Evolutionary conservation across 2,329 filamentous ascomycete genomes (phyloP), one percentile per base, ranked within the genome.

Genomic region (Aspergillus sp.): DNA sequence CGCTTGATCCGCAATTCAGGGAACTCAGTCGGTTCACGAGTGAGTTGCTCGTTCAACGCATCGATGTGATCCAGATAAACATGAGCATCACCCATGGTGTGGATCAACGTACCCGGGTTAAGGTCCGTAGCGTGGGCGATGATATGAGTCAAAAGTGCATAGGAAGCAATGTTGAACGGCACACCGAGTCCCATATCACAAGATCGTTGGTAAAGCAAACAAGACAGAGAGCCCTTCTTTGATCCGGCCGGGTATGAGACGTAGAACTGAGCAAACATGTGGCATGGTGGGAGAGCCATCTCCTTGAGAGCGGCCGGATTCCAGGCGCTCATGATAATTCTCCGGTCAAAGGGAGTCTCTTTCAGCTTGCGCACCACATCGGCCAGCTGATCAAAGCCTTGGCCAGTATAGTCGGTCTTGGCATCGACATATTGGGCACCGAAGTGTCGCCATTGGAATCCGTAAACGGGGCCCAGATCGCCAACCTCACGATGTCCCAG

Each of bases 371-470:
- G 73, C 31, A 98, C 81, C n/a, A 97, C 83, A 47, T 94, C 86
- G 11, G 87, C 86, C 32, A 98, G 76, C 72, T 98, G 93, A 64
- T 98, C 93, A 11, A 96, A 88, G 12, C 93, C 93, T 64, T 95
- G 77, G 0, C 88, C 90, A 0, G 81, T 77, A 68, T 98, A 98
- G 64, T 97, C 89, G 0, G 86, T 78, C 52, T 82, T 74, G 10
- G 84, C 78, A 60, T 91, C 86, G 12, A 83, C 73, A 65, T 98
- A 98, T 49, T 89, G 82, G 5, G 93, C 93, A 40, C 93, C 93
- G 60, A 98, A 98, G 69, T 97, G 91, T 3, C 93, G 86, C 93
- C 93, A 98, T 70, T 98, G 93, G 71, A 98, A 98, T 2, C 93
- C 93, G 64, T 98, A 98, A 0, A 97, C 90, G 28, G 93, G 93